A percentile compares a stretch with the other conserved stretches of the same genome.
Conservation (phyloP, 2,329 filamentous ascomycete species). For the Fusarium sp. region DNA sequence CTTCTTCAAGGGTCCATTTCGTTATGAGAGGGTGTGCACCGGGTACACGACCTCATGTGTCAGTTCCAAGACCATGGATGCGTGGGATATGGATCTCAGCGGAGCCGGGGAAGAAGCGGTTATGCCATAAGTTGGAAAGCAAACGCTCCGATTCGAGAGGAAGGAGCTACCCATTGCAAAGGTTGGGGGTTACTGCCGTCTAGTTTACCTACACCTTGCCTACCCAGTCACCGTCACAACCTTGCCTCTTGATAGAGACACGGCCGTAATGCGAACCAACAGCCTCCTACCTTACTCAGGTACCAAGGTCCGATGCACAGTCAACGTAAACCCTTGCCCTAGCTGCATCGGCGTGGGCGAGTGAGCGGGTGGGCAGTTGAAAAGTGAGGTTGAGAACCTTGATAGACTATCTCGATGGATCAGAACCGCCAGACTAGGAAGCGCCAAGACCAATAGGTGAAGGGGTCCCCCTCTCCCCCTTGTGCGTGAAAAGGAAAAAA, state of each 20-base stretch:
- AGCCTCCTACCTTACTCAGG: not conserved
- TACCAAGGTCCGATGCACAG: not conserved
- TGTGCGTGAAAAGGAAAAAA: not conserved
- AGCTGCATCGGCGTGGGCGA: not conserved
- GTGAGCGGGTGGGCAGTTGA: constrained; percentile 17
- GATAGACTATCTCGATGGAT: constrained; percentile 32
- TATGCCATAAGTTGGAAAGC: constrained; percentile 6
- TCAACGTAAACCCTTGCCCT: not conserved
- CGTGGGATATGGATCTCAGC: constrained; percentile 12
- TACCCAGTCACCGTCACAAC: not conserved
- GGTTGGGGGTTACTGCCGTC: constrained; percentile 6
- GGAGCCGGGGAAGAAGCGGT: not conserved
- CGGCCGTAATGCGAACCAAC: not conserved
- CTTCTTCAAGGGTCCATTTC: not conserved
- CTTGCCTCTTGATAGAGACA: not conserved
- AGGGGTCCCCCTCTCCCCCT: not conserved
- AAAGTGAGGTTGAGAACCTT: constrained; percentile 32
- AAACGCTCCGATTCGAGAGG: constrained; percentile 14
- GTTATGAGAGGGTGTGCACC: not conserved
- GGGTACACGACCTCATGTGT: not conserved
- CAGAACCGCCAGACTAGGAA: not conserved
- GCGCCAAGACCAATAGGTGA: constrained; percentile 7
- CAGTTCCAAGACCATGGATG: not conserved
- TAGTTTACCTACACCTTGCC: not conserved
- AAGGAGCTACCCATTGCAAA: constrained; percentile 4